Evolutionary conservation across 345 rosid genomes (phyloP).

Genomic region (Anacardium occidentale): DNA sequence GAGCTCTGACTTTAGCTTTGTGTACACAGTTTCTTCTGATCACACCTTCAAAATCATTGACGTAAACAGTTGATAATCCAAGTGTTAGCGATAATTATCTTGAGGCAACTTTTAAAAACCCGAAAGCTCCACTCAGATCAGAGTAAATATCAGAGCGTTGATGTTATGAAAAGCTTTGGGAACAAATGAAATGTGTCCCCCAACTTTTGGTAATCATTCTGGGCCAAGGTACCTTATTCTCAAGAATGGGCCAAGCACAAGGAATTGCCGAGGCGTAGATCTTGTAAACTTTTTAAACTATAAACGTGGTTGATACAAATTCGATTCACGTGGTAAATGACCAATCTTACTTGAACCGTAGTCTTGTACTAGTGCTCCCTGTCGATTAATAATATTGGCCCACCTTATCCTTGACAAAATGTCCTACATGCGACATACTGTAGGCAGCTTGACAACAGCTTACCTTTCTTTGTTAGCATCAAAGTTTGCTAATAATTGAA

Average conservation of each 20-base stretch:
- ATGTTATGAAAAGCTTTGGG: too few relatives aligned
- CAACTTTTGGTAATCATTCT: too few relatives aligned
- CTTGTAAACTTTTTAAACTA: background rate
- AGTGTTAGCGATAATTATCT: background rate
- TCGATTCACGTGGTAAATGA: background rate
- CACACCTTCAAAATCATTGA: background rate
- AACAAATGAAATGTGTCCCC: too few relatives aligned
- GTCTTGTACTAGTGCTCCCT: too few relatives aligned
- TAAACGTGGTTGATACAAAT: background rate
- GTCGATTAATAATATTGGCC: background rate
- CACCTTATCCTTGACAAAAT: conserved; percentile 5
- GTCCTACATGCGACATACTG: conserved; percentile 24
- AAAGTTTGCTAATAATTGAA: conserved; percentile 11
- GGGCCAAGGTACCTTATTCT: background rate
- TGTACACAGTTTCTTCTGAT: background rate
- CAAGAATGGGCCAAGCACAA: background rate
- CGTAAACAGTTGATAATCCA: background rate
- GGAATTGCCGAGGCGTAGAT: background rate
- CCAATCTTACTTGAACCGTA: background rate
- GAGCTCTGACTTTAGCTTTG: background rate
- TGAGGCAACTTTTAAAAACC: background rate
- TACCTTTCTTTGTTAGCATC: conserved; percentile 11
- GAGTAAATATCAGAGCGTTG: too few relatives aligned
- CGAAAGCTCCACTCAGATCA: too few relatives aligned
- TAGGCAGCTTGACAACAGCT: conserved; percentile 26